Evolutionary conservation across 768 basidiomycete genomes (phyloP), one percentile per base, ranked within the genome.

Genomic region (Collybia sordida): DNA sequence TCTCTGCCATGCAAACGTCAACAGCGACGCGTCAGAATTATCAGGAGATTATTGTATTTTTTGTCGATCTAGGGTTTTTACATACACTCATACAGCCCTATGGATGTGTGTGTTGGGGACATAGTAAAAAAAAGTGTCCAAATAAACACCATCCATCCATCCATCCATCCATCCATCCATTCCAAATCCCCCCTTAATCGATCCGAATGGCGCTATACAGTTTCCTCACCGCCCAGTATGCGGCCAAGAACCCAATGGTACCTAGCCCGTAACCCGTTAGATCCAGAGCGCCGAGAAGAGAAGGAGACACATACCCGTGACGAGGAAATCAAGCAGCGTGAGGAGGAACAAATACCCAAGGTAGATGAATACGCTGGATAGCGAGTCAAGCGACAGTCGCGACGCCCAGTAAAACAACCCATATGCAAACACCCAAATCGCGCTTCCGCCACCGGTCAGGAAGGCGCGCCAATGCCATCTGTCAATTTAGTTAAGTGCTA

Each of bases 381-480:
- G 72, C 7, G 90, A 90, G 63, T 86, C 85, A 44, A 98, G 78
- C 19, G 85, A 89, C n/a, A 98, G 79, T 18, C 92, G 83, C 0
- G 92, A 86, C 19, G 77, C 81, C 90, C 89, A 93, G 63, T 92
- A 93, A 70, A 92, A 92, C 8, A 93, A 60, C 2, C 93, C 95
- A 62, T 97, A 98, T 9, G 80, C 78, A 45, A 95, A 69, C 21
- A 98, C 71, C 95, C 95, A 98, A 66, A 95, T 82, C 3, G 93
- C 88, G 53, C 88, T 91, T 19, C 94, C 93, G 7, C 93, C 96
- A 28, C 96, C 96, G 24, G 85, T 88, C 53, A 95, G 59, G 78
- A 98, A 97, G 4, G 92, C 81, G 39, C 93, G 83, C 96, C 96
- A 98, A 51, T 98, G 95, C 95, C 95, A 98, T 51, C 93, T 90